Base-by-base conservation (phyloP, 2,329 filamentous ascomycete species). In the Nothopassalora personata region DNA sequence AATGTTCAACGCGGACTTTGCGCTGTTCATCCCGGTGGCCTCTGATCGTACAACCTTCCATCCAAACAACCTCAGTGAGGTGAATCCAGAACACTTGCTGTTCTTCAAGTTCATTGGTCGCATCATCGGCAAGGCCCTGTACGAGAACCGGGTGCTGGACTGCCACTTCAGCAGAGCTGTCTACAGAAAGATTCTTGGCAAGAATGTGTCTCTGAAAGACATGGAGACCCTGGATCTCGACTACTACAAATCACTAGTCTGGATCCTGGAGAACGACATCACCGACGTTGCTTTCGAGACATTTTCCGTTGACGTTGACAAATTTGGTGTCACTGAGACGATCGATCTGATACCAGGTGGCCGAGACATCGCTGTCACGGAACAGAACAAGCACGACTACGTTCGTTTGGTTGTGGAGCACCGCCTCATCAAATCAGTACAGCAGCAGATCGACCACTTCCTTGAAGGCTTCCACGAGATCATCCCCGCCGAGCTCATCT, bases 61-160 rank as follows among this genome's bases (percentile, higher is more conserved):
- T 74, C 94, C 95, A 15, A 99, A 97, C 76, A 91, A 91, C 71
- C 83, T 95, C 64, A 97, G 93, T 75, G 86, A 86, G 48, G 87
- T 97, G 82, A 99, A 99, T 72, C 87, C 90, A 34, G 93, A 99
- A 75, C 95, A 99, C 79, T 77, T 97, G 60, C 86, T 91, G 80
- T 99, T 97, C 83, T 99, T 99, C 85, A 97, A 97, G 74, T 99
- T 99, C 77, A 97, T 99, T 70, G 94, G 94, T 46, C 90, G 94
- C 53, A 91, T 99, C 75, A 99, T 99, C 67, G 95, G 94, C 69
- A 99, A 99, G 77, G 94, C 94, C 39, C 82, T 99, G 52, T 99
- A 97, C 74, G 95, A 99, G 78, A 90, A 91, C 49, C 89, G 94
- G 58, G 86, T 99, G 36, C 86, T 99, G 31, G 94, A 99, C 75